Evolutionary conservation across 306 rosid genomes (phyloP).

Genomic region (Quercus variabilis): DNA sequence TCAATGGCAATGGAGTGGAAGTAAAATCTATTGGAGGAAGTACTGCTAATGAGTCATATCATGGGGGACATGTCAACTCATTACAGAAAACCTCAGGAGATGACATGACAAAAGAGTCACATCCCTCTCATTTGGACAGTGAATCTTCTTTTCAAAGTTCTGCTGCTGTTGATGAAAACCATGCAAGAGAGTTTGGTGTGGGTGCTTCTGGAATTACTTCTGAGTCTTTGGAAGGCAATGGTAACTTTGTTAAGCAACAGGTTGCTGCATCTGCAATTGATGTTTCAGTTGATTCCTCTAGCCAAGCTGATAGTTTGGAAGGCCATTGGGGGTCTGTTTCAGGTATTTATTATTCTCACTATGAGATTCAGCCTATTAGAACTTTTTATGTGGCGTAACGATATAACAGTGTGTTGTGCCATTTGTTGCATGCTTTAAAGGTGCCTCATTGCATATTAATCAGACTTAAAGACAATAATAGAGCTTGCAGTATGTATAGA

Average conservation of each 20-base stretch:
- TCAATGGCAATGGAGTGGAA: conserved; percentile 18
- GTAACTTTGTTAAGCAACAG: conserved; percentile 29
- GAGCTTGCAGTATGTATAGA: not conserved
- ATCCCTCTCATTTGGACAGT: conserved; percentile 21
- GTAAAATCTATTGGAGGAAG: conserved; percentile 23
- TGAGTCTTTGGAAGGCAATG: conserved; percentile 31
- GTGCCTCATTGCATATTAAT: not conserved
- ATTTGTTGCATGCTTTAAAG: not conserved
- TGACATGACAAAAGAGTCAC: conserved; percentile 20
- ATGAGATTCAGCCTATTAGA: not conserved
- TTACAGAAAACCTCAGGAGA: conserved; percentile 29
- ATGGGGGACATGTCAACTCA: conserved; percentile 13
- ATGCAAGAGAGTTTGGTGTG: conserved; percentile 25
- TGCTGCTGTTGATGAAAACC: conserved; percentile 25
- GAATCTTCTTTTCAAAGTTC: conserved; percentile 32
- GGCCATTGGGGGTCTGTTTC: conserved; percentile 90
- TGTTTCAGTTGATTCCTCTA: conserved; percentile 52
- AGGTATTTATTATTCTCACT: conserved; percentile 41
- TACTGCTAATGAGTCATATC: conserved; percentile 23
- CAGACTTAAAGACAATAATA: not conserved
- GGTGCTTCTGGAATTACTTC: conserved; percentile 34
- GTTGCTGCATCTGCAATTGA: conserved; percentile 40
- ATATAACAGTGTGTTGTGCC: not conserved
- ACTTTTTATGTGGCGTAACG: not conserved
- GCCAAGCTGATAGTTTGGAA: conserved; percentile 76